Conservation (phyloP, 768 basidiomycete genomes). For the Rhizopogon vesiculosus region DNA sequence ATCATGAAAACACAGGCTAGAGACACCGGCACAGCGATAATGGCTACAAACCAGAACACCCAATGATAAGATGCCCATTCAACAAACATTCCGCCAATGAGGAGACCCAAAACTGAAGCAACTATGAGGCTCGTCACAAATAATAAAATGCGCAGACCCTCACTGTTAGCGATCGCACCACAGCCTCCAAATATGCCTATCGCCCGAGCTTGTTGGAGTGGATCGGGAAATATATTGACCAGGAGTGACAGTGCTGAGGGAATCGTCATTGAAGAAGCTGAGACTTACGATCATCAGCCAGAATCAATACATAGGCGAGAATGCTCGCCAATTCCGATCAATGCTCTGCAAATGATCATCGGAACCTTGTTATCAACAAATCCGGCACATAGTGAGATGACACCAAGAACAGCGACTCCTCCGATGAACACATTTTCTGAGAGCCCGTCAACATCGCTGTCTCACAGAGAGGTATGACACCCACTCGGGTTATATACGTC, state of each 20-base stretch:
- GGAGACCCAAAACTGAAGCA: slow-evolving; percentile 32
- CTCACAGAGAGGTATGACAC: not conserved
- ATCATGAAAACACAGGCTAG: slow-evolving; percentile 28
- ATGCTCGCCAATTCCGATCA: slow-evolving; percentile 41
- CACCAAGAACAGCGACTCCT: slow-evolving; percentile 37
- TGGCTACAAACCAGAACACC: slow-evolving; percentile 46
- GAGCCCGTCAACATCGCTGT: not conserved
- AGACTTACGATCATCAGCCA: slow-evolving; percentile 2
- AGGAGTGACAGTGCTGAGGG: slow-evolving; percentile 48
- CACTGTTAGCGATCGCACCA: slow-evolving; percentile 43
- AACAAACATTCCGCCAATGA: slow-evolving; percentile 38
- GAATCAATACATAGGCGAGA: not conserved
- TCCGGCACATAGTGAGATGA: slow-evolving; percentile 40
- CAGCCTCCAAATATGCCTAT: slow-evolving; percentile 42
- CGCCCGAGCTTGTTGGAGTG: slow-evolving; percentile 41
- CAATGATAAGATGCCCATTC: slow-evolving; percentile 39
- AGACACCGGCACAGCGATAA: slow-evolving; percentile 31
- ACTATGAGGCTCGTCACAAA: not conserved
- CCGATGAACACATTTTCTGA: slow-evolving; percentile 37
- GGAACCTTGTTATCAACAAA: slow-evolving; percentile 42
- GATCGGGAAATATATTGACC: slow-evolving; percentile 45
- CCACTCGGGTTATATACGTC: slow-evolving; percentile 39
- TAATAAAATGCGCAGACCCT: not conserved
- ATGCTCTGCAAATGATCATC: slow-evolving; percentile 45
- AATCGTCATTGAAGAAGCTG: slow-evolving; percentile 45